These are phyloP conservation scores for Dicorynia guianensis DNA, from an alignment of 306 rosid genomes.

Conservation along the genomic window DNA sequence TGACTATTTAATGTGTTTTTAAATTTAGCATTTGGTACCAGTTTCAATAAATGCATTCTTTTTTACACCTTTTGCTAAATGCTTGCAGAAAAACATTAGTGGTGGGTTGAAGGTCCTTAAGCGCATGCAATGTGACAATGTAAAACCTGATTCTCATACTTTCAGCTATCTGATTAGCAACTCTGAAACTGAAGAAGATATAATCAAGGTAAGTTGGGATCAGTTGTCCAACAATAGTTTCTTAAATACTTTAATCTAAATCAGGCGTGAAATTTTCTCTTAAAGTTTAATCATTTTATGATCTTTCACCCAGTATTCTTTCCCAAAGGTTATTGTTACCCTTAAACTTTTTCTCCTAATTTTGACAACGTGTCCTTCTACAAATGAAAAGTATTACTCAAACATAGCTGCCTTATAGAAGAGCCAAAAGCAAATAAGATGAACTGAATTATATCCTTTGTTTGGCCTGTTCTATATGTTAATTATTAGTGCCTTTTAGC, in stretches of 20 bases:
- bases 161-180: constrained; percentile 67
- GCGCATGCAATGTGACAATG: constrained; percentile 60
- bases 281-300: constrained; percentile 2
- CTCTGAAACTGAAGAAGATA: constrained; percentile 63
- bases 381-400: neutral
- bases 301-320: constrained; percentile 7
- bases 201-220: constrained; percentile 55
- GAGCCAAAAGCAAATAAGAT: neutral
- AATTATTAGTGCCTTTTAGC: neutral
- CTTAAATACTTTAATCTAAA: constrained; percentile 1
- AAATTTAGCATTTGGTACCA: neutral
- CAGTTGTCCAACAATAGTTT: constrained; percentile 30
- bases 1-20: constrained; percentile 35
- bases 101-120: constrained; percentile 63
- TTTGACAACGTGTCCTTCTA: neutral
- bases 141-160: constrained; percentile 71
- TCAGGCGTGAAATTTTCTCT: neutral
- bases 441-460: neutral
- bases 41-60: constrained; percentile 24
- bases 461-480: neutral
- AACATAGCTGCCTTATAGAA: neutral
- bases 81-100: constrained; percentile 64
- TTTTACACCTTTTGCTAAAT: constrained; percentile 17
- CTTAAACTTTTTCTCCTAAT: constrained; percentile 2
- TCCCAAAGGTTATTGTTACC: constrained; percentile 13